phyloP scores from a whole-genome alignment of 148 eudicot species.

The Talinum fruticosum region DNA sequence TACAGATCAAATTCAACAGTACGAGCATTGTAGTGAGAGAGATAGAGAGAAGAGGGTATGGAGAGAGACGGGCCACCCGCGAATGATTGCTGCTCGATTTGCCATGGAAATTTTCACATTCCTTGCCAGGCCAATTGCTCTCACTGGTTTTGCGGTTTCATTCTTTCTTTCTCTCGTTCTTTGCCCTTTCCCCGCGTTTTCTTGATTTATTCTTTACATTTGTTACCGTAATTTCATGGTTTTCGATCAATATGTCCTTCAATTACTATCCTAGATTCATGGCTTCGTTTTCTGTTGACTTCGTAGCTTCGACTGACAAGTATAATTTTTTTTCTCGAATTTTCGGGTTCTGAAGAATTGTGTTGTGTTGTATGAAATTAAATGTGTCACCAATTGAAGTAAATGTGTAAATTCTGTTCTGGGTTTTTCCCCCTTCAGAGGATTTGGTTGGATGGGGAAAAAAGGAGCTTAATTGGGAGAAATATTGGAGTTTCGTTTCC shows the following conservation, averaged over 20 bases:
- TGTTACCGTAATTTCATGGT: neutral
- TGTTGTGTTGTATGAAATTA: neutral
- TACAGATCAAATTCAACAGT: neutral
- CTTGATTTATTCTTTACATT: neutral
- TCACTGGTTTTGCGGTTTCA: slow-evolving; percentile 94
- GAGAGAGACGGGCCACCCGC: slow-evolving; percentile 42
- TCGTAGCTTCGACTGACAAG: neutral
- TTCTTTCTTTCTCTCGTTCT: neutral
- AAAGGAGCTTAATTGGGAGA: neutral
- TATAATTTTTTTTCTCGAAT: too few species aligned
- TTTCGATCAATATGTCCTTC: neutral
- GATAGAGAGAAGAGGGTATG: slow-evolving; percentile 1
- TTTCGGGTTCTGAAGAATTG: neutral
- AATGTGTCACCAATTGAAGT: neutral
- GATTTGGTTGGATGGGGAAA: neutral
- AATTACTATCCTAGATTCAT: neutral
- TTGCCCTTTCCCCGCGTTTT: neutral
- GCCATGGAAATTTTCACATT: slow-evolving; percentile 58
- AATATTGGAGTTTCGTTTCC: neutral
- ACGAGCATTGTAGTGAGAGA: neutral
- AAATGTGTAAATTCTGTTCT: neutral
- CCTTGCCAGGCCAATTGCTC: slow-evolving; percentile 97
- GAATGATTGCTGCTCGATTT: slow-evolving; percentile 78
- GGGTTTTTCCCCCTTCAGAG: neutral
- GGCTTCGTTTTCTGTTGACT: neutral